phyloP scores from a whole-genome alignment of 306 rosid species.

The Gleditsia sinensis region DNA sequence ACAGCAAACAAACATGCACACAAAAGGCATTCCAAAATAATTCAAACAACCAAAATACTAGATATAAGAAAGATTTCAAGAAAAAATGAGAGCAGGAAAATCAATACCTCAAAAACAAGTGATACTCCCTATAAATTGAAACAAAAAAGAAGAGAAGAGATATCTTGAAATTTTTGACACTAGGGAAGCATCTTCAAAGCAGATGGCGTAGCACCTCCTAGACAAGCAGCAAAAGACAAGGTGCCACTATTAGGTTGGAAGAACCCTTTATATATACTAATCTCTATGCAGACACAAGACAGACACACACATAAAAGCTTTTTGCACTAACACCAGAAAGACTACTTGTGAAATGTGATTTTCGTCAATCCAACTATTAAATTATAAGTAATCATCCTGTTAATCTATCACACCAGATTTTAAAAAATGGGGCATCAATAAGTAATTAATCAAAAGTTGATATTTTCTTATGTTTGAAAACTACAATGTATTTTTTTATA shows the following conservation, averaged over 20 bases:
- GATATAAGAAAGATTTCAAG: background rate
- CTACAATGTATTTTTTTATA: too few species aligned
- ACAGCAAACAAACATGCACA: slow-evolving; percentile 1
- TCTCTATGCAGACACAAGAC: slow-evolving; percentile 4
- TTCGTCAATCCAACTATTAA: slow-evolving; percentile 1
- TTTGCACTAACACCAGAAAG: background rate
- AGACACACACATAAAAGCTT: background rate
- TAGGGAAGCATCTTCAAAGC: slow-evolving; percentile 20
- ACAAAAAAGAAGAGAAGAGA: slow-evolving; percentile 26
- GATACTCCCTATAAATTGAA: slow-evolving; percentile 16
- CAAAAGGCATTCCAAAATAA: too few species aligned
- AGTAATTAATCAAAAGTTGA: slow-evolving; percentile 18
- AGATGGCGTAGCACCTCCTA: slow-evolving; percentile 15
- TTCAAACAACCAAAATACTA: too few species aligned
- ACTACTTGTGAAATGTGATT: slow-evolving; percentile 17
- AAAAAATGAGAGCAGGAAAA: slow-evolving; percentile 1
- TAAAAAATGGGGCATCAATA: background rate
- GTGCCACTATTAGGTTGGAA: slow-evolving; percentile 10
- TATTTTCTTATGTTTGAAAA: slow-evolving; percentile 15
- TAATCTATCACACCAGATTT: slow-evolving; percentile 19
- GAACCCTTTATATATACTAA: slow-evolving; percentile 27
- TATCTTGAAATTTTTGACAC: slow-evolving; percentile 36
- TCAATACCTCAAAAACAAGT: slow-evolving; percentile 32
- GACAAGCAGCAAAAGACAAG: slow-evolving; percentile 18
- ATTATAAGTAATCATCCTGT: slow-evolving; percentile 6